phyloP scores from a whole-genome alignment of 257 asterid genomes.

The Knoxia roxburghii region DNA sequence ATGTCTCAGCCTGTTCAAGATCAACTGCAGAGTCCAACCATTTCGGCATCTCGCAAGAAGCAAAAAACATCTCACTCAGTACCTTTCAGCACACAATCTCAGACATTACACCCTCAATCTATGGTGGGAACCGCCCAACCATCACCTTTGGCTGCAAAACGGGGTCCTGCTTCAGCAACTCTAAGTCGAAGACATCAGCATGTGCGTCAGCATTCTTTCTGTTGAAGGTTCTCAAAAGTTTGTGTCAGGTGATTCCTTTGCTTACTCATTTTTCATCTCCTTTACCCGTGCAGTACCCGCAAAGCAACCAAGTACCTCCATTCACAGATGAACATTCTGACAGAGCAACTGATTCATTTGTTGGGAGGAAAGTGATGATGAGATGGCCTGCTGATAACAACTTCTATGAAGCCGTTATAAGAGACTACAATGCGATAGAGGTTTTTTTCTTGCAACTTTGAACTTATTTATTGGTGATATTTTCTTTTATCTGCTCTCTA shows the following conservation, averaged over 20 bases:
- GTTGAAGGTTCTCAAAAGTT: background rate
- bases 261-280: conserved; percentile 24
- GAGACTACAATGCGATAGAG: conserved; percentile 64
- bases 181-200: conserved; percentile 53
- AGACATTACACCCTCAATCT: conserved; percentile 43
- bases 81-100: conserved; percentile 46
- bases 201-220: conserved; percentile 13
- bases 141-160: conserved; percentile 36
- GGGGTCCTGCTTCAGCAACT: conserved; percentile 52
- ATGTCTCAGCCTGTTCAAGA: conserved; percentile 51
- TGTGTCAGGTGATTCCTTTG: background rate
- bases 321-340: conserved; percentile 49
- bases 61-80: conserved; percentile 55
- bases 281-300: conserved; percentile 53
- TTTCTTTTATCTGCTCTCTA: background rate
- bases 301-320: conserved; percentile 40
- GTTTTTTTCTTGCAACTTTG: conserved; percentile 30
- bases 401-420: conserved; percentile 85
- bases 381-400: conserved; percentile 90
- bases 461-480: background rate
- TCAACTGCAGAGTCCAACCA: conserved; percentile 64
- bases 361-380: conserved; percentile 95
- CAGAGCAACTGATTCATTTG: conserved; percentile 48
- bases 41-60: conserved; percentile 72
- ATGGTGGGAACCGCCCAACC: conserved; percentile 41